Evolutionary conservation across 176 grass and related monocot species (phyloP).

Genomic region (Paspalum vaginatum): DNA sequence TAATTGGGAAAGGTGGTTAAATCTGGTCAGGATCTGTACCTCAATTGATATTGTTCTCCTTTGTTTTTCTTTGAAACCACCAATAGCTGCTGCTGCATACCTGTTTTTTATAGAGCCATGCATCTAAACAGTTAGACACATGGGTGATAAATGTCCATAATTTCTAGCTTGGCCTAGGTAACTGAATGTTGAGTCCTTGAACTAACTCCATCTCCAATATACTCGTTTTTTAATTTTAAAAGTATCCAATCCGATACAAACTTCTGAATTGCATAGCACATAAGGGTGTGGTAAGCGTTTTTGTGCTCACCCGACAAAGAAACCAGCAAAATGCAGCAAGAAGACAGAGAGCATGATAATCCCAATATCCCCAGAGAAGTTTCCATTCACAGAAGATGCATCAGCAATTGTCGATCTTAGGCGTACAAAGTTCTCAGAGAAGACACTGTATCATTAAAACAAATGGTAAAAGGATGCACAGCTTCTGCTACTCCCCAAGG

Average conservation of each 20-base stretch:
- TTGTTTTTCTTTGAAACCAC: conserved; percentile 77
- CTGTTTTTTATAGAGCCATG: conserved; percentile 35
- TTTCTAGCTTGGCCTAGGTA: background rate
- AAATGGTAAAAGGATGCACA: background rate
- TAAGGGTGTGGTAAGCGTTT: background rate
- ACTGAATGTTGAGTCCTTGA: background rate
- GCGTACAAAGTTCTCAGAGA: conserved; percentile 78
- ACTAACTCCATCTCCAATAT: conserved; percentile 12
- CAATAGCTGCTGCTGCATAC: conserved; percentile 59
- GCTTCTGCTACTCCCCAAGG: conserved; percentile 19
- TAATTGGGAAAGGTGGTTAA: conserved; percentile 23
- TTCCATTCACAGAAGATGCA: conserved; percentile 43
- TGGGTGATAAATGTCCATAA: background rate
- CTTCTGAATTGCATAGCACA: background rate
- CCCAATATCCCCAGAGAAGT: conserved; percentile 44
- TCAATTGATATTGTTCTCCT: conserved; percentile 84
- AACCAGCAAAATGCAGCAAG: conserved; percentile 77
- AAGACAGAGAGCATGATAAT: conserved; percentile 59
- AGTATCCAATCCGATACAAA: background rate
- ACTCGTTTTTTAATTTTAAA: background rate
- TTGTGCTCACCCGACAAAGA: conserved; percentile 65
- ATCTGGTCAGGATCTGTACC: conserved; percentile 42
- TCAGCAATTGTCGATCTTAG: conserved; percentile 54
- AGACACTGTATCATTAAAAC: conserved; percentile 54
- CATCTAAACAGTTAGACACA: conserved; percentile 20